phyloP scores from a whole-genome alignment of 2,329 filamentous ascomycete genomes.

The Xylaria arbuscula region DNA sequence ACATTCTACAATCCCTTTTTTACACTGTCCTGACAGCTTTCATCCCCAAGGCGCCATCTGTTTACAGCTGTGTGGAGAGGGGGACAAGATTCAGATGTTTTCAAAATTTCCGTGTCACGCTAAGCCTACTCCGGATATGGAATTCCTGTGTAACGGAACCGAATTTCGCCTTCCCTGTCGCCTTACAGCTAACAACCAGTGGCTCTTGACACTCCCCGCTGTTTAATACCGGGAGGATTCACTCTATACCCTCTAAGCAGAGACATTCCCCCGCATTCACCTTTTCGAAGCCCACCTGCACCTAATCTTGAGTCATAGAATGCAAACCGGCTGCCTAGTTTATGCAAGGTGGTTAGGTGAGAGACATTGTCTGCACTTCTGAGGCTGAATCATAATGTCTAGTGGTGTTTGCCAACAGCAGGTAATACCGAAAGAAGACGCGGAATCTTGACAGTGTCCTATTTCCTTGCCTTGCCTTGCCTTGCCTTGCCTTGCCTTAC shows the following conservation, averaged over 20 bases:
- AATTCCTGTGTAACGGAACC: conserved; percentile 14
- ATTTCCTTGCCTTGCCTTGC: neutral
- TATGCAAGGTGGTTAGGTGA: too few relatives aligned
- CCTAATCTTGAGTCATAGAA: conserved; percentile 1
- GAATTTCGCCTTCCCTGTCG: conserved; percentile 16
- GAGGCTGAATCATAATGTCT: too few relatives aligned
- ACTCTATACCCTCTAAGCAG: neutral
- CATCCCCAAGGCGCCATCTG: neutral
- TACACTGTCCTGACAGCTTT: neutral
- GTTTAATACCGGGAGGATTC: neutral
- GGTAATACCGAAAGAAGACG: too few relatives aligned
- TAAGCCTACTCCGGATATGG: conserved; percentile 21
- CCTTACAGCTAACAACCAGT: neutral
- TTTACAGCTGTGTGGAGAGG: neutral
- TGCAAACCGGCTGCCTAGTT: neutral
- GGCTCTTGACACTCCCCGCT: conserved; percentile 1
- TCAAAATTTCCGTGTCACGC: neutral
- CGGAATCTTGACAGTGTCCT: too few relatives aligned
- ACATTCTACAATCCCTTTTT: neutral
- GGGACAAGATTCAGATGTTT: conserved; percentile 3
- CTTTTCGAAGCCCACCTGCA: neutral
- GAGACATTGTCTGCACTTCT: too few relatives aligned
- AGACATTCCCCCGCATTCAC: neutral
- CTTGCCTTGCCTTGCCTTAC: conserved; percentile 1
- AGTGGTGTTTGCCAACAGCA: too few relatives aligned